Base-by-base conservation (phyloP, 129 eudicot species). In the Flaveria trinervia region DNA sequence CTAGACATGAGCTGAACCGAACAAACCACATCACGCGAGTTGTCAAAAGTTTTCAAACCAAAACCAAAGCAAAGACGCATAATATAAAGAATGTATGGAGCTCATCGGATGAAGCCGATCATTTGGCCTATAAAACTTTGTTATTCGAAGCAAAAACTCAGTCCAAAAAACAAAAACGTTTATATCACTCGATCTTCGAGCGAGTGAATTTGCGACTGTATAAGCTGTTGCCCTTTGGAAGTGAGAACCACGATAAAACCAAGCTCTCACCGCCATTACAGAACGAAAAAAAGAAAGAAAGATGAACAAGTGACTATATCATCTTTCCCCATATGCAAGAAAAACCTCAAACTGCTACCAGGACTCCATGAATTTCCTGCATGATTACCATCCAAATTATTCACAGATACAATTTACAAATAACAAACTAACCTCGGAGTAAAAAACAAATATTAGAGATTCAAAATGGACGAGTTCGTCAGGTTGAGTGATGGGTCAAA, bases 211-310 rank as follows among this genome's bases (percentile, higher is more conserved):
- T 43, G 10, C 57, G 68, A 59, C 70, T 51, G 33, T 26, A 44
- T 74, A 44, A 11, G 30, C 46, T 45, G 20, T 65, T 75, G 79
- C 48, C 54, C 48, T 45, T 25, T 62, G 71, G 30, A 65, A 74
- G 71, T 23, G 57, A 74, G 60, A 74, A 45, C 78, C 16, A 74
- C 45, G 69, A 74, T 43, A 74, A 74, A 74, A 74, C 69, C 70
- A 74, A 9, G 70, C 59, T 60, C 70, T 74, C 69, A 44, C 60
- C 70, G 4, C 70, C 78, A 44, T 9, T 59, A 28, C 25, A 44
- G 14, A 74, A 44, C 48, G 15, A 60, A 25, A 23, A 57, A 59
- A 56, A 56, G 4, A 8, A 2, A 28, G 0, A 46, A 30, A 71
- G 76, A 56, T 56, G 77, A 56, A 39, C 72, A 68, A 68, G 18